Evolutionary conservation across 345 rosid genomes (phyloP).

Genomic region (Clausena lansium): DNA sequence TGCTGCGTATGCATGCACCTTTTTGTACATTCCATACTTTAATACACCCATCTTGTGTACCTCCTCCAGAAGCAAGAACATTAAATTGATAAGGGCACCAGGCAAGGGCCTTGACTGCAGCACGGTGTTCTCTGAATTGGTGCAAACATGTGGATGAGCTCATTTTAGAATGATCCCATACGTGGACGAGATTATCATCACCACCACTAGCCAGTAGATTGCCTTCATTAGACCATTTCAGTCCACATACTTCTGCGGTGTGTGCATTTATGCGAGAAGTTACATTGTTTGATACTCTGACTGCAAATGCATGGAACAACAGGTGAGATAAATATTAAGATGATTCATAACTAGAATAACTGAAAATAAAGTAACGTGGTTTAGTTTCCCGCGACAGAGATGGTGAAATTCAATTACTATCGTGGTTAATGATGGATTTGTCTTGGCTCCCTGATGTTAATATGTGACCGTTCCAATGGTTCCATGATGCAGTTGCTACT

Average conservation of each 20-base stretch:
- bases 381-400: not conserved
- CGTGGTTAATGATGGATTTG: slow-evolving; percentile 44
- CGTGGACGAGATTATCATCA: slow-evolving; percentile 40
- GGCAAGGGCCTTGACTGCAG: slow-evolving; percentile 62
- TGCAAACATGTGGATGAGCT: slow-evolving; percentile 42
- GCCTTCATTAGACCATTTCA: slow-evolving; percentile 50
- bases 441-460: slow-evolving; percentile 53
- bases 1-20: slow-evolving; percentile 34
- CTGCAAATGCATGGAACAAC: slow-evolving; percentile 21
- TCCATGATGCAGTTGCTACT: slow-evolving; percentile 43
- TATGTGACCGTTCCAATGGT: slow-evolving; percentile 36
- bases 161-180: slow-evolving; percentile 53
- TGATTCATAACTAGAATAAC: not conserved
- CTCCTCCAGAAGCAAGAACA: slow-evolving; percentile 62
- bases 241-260: slow-evolving; percentile 43
- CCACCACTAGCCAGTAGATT: slow-evolving; percentile 61
- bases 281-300: slow-evolving; percentile 30
- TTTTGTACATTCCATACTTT: slow-evolving; percentile 41
- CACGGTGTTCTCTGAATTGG: slow-evolving; percentile 33
- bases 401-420: slow-evolving; percentile 30
- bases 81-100: slow-evolving; percentile 53
- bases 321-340: too few relatives aligned
- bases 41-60: slow-evolving; percentile 45
- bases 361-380: not conserved
- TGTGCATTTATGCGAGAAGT: slow-evolving; percentile 35